Percentiles rank a stretch among this genome's conserved stretches.
These are phyloP conservation scores for Geotrichum citri-aurantii DNA, from an alignment of 1,139 yeast genomes.

Conservation along the genomic window DNA sequence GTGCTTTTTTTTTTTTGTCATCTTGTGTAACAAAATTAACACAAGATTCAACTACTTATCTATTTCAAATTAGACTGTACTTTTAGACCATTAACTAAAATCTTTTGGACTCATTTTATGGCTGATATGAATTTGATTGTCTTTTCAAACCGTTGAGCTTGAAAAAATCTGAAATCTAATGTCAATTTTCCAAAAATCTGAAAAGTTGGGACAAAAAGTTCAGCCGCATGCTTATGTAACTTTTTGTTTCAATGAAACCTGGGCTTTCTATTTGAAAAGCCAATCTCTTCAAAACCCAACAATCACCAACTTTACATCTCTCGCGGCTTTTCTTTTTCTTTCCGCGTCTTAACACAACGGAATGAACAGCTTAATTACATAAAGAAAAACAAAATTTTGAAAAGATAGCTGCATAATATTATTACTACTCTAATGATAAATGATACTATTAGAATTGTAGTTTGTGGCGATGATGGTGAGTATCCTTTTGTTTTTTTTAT, in stretches of 20 bases:
- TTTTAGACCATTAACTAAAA: too few species aligned
- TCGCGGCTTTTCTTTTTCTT: not conserved
- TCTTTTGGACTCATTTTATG: too few species aligned
- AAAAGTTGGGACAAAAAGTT: too few species aligned
- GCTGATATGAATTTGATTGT: too few species aligned
- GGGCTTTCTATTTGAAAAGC: not conserved
- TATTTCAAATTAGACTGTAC: too few species aligned
- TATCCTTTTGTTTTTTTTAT: not conserved
- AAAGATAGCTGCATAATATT: not conserved
- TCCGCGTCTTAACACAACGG: not conserved
- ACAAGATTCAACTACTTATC: too few species aligned
- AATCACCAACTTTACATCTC: not conserved
- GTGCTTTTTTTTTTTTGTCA: not conserved
- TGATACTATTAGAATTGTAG: conserved; percentile 60
- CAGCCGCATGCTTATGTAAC: not conserved
- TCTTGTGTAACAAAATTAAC: not conserved
- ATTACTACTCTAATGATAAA: conserved; percentile 20
- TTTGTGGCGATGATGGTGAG: conserved; percentile 87
- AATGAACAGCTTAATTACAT: not conserved
- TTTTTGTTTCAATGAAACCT: not conserved
- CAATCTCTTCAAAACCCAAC: not conserved
- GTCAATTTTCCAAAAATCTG: not conserved
- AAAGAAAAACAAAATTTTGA: not conserved
- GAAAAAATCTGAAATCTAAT: too few species aligned
- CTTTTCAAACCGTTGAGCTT: not conserved